phyloP scores from a whole-genome alignment of 2,329 filamentous ascomycete species.

The Epichloe coenophiala region DNA sequence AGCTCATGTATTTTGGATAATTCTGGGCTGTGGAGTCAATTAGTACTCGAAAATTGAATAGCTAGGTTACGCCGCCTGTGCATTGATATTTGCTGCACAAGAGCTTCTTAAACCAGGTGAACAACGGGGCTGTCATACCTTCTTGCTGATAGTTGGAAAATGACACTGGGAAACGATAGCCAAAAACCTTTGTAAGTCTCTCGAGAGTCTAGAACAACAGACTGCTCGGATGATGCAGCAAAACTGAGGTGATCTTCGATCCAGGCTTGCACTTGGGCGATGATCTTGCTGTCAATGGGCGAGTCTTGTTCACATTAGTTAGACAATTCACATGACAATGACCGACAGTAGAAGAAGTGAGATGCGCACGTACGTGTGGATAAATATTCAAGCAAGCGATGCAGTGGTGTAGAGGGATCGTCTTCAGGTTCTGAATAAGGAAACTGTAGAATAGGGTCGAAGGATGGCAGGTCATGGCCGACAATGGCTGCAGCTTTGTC shows the following conservation, averaged over 20 bases:
- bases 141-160: slow-evolving; percentile 20
- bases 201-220: slow-evolving; percentile 28
- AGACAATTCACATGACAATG: neutral
- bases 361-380: slow-evolving; percentile 14
- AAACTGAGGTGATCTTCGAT: slow-evolving; percentile 33
- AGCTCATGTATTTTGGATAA: slow-evolving; percentile 13
- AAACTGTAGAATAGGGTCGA: slow-evolving; percentile 32
- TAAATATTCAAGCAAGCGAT: slow-evolving; percentile 25
- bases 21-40: slow-evolving; percentile 2
- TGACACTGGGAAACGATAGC: slow-evolving; percentile 36
- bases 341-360: neutral
- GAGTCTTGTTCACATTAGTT: slow-evolving; percentile 19
- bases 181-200: slow-evolving; percentile 35
- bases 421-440: slow-evolving; percentile 28
- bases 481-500: slow-evolving; percentile 17
- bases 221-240: slow-evolving; percentile 19
- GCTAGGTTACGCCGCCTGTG: neutral
- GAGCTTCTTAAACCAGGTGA: neutral
- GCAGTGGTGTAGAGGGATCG: slow-evolving; percentile 18
- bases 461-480: slow-evolving; percentile 9
- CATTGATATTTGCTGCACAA: neutral
- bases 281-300: slow-evolving; percentile 28
- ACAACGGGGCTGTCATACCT: slow-evolving; percentile 22
- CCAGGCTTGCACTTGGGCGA: slow-evolving; percentile 35
- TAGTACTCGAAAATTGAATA: neutral